Conservation (phyloP, 192 early-diverging fungal species). For the Rhizoclosmatium globosum region DNA sequence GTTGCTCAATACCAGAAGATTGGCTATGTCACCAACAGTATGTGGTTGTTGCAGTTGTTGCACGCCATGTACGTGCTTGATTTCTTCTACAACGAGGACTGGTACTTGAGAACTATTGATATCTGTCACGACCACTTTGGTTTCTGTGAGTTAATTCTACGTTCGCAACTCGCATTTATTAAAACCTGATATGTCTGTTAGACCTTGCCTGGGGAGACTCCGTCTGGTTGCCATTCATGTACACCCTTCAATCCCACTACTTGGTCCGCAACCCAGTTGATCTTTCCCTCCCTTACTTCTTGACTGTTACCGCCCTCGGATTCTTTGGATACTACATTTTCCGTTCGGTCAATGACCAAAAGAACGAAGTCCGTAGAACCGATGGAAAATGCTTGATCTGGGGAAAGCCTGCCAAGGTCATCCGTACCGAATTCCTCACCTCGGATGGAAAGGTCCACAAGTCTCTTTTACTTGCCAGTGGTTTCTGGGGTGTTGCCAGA, state of each 20-base stretch:
- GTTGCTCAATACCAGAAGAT: slow-evolving; percentile 77
- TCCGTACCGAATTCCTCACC: slow-evolving; percentile 75
- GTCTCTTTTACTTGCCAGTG: slow-evolving; percentile 72
- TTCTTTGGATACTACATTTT: slow-evolving; percentile 80
- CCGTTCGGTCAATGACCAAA: slow-evolving; percentile 82
- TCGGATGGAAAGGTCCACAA: slow-evolving; percentile 76
- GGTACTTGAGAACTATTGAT: slow-evolving; percentile 86
- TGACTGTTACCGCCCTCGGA: slow-evolving; percentile 60
- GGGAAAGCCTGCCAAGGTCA: slow-evolving; percentile 77
- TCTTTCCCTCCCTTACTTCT: slow-evolving; percentile 63
- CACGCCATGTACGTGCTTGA: slow-evolving; percentile 80
- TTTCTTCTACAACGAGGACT: slow-evolving; percentile 86
- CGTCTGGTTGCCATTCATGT: slow-evolving; percentile 85
- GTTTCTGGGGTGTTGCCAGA: slow-evolving; percentile 82
- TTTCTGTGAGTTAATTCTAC: slow-evolving; percentile 60
- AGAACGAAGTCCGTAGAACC: slow-evolving; percentile 73
- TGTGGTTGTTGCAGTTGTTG: slow-evolving; percentile 78
- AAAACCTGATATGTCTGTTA: neutral
- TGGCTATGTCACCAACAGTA: slow-evolving; percentile 82
- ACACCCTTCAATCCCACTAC: slow-evolving; percentile 84
- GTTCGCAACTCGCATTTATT: neutral
- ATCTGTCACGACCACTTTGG: slow-evolving; percentile 89
- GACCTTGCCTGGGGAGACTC: slow-evolving; percentile 83
- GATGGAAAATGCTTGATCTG: slow-evolving; percentile 81
- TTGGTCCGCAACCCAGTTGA: slow-evolving; percentile 77